Conservation (phyloP, 129 eudicot species). For the Flaveria linearis region DNA sequence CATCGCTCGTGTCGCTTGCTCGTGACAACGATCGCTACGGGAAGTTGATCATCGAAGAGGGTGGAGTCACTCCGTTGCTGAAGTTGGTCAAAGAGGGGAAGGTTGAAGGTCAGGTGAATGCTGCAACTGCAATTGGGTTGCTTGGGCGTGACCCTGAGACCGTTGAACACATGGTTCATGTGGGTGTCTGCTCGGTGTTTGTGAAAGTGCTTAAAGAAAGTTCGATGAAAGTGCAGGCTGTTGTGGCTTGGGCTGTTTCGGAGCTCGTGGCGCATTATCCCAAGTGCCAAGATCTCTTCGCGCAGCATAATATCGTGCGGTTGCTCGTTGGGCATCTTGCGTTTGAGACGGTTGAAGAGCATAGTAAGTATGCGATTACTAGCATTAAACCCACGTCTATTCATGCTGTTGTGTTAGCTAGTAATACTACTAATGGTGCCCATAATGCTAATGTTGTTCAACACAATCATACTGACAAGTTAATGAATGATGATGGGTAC, state of each 20-base stretch:
- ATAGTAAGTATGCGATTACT: conserved; percentile 52
- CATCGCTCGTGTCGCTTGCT: conserved; percentile 48
- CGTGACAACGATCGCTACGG: conserved; percentile 48
- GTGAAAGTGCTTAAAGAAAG: conserved; percentile 50
- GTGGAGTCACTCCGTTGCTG: conserved; percentile 50
- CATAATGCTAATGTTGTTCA: conserved; percentile 27
- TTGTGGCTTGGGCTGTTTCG: conserved; percentile 55
- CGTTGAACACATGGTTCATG: conserved; percentile 45
- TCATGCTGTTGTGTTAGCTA: conserved; percentile 48
- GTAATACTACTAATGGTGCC: conserved; percentile 28
- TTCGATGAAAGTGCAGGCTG: conserved; percentile 49
- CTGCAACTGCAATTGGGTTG: conserved; percentile 43
- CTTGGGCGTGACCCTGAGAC: conserved; percentile 48
- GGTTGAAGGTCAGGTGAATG: conserved; percentile 49
- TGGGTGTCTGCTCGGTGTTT: conserved; percentile 49
- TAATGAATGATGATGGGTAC: conserved; percentile 28
- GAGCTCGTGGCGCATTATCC: conserved; percentile 42
- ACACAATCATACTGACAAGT: neutral
- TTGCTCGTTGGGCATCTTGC: conserved; percentile 52
- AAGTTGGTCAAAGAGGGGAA: conserved; percentile 49
- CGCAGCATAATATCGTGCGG: conserved; percentile 44
- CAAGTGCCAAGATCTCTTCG: conserved; percentile 44
- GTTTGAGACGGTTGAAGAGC: conserved; percentile 52
- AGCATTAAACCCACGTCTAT: conserved; percentile 40
- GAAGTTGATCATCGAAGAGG: conserved; percentile 52